Evolutionary conservation across 805 yeast genomes (phyloP).

Genomic region (Isabelozyma rhagii): DNA sequence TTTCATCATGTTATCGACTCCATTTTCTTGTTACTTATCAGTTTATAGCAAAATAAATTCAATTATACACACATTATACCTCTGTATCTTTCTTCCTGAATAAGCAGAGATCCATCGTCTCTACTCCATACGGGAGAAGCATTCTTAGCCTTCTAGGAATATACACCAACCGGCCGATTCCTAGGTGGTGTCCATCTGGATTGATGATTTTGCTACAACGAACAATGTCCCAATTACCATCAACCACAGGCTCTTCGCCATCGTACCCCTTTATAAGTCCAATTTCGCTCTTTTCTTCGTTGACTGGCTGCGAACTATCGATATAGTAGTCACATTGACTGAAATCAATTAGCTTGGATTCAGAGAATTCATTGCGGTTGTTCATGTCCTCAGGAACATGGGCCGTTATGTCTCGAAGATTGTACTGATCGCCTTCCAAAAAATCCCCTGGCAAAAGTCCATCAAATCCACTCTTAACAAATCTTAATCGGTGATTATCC

Average conservation of each 20-base stretch:
- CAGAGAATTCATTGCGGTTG: slow-evolving; percentile 65
- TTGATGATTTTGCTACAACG: slow-evolving; percentile 51
- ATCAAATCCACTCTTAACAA: slow-evolving; percentile 74
- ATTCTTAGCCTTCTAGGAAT: slow-evolving; percentile 37
- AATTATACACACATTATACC: background rate
- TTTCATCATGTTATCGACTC: background rate
- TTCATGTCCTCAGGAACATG: slow-evolving; percentile 66
- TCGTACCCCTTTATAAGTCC: slow-evolving; percentile 10
- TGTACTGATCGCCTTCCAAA: slow-evolving; percentile 34
- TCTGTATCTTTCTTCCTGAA: slow-evolving; percentile 13
- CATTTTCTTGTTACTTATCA: background rate
- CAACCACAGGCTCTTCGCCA: slow-evolving; percentile 11
- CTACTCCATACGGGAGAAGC: slow-evolving; percentile 30
- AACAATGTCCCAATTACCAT: slow-evolving; percentile 46
- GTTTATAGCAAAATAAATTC: background rate
- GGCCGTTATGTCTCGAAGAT: slow-evolving; percentile 34
- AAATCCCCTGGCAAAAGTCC: slow-evolving; percentile 91
- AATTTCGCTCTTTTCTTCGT: slow-evolving; percentile 42
- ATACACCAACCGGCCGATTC: slow-evolving; percentile 53
- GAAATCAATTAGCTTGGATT: slow-evolving; percentile 48
- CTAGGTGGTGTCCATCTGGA: slow-evolving; percentile 48
- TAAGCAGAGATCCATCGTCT: slow-evolving; percentile 52
- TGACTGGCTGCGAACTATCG: slow-evolving; percentile 56
- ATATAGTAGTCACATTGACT: slow-evolving; percentile 64
- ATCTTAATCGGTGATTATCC: slow-evolving; percentile 57